Evolutionary conservation across 441 rosid species (phyloP).

Genomic region (Eutrema salsugineum): DNA sequence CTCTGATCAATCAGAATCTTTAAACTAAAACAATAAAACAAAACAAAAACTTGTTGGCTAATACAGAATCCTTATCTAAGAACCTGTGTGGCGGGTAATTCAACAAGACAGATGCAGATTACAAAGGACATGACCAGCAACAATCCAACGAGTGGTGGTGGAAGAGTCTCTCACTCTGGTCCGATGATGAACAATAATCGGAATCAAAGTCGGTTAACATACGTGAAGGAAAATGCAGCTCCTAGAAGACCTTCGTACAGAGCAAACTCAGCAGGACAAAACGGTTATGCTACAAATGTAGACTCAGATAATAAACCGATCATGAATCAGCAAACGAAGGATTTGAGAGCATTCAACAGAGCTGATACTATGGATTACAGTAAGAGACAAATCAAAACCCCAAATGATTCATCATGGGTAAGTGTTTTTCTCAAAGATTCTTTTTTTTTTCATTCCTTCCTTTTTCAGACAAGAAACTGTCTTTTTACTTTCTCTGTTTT

Average conservation of each 20-base stretch:
- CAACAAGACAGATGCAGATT: constrained; percentile 41
- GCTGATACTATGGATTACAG: constrained; percentile 29
- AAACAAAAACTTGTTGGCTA: constrained; percentile 8
- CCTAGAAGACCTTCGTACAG: constrained; percentile 32
- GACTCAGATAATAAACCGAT: constrained; percentile 25
- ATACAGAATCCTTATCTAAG: constrained; percentile 62
- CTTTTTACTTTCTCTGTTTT: neutral
- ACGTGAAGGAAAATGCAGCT: constrained; percentile 40
- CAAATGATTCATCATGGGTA: constrained; percentile 20
- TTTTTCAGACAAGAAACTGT: neutral
- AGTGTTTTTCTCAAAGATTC: neutral
- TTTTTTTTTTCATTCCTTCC: neutral
- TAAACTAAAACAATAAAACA: neutral
- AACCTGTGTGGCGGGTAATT: constrained; percentile 50
- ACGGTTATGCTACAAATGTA: constrained; percentile 24
- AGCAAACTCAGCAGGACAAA: constrained; percentile 44
- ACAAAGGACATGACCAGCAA: constrained; percentile 44
- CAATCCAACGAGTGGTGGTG: constrained; percentile 39
- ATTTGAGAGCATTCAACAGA: constrained; percentile 28
- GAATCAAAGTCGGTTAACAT: constrained; percentile 36
- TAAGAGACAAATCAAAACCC: constrained; percentile 7
- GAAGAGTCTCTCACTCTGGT: constrained; percentile 67
- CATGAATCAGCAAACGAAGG: constrained; percentile 28
- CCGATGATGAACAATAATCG: constrained; percentile 49
- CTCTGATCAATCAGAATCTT: constrained; percentile 11